Percentiles rank a stretch among this genome's conserved stretches.
Conservation (phyloP, 352 stramenopile genomes). For the Phytophthora chlamydospora region DNA sequence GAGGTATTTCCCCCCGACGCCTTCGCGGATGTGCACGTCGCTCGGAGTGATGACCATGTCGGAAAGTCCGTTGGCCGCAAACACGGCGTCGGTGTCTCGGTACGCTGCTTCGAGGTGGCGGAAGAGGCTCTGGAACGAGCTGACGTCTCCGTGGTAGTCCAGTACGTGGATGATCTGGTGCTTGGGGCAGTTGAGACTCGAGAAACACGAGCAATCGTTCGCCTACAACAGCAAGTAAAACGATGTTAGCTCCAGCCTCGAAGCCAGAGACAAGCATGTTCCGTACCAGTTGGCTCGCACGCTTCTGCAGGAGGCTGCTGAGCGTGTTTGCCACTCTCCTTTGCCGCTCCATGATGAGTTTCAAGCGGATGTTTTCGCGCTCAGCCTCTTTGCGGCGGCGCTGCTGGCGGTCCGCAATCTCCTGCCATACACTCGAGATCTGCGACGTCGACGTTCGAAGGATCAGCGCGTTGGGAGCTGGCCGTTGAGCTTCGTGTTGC, state of each 20-base stretch:
- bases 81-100: constrained; percentile 25
- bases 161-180: constrained; percentile 21
- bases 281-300: constrained; percentile 28
- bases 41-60: constrained; percentile 23
- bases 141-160: constrained; percentile 19
- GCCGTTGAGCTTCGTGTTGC: background rate
- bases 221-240: constrained; percentile 6
- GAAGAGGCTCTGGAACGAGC: constrained; percentile 23
- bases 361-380: constrained; percentile 41
- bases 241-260: no score
- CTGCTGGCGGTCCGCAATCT: constrained; percentile 28
- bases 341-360: constrained; percentile 47
- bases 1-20: constrained; percentile 17
- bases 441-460: constrained; percentile 1
- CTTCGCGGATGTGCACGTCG: constrained; percentile 28
- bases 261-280: background rate
- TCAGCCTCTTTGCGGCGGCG: constrained; percentile 29
- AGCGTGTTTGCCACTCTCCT: constrained; percentile 43
- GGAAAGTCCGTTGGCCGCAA: constrained; percentile 27
- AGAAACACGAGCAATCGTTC: constrained; percentile 21
- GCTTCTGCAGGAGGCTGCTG: constrained; percentile 40
- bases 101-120: constrained; percentile 24
- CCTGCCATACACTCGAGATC: constrained; percentile 29
- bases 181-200: constrained; percentile 13
- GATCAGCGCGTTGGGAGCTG: constrained; percentile 2